These are phyloP conservation scores for Xylaria sp. DNA, from an alignment of 495 filamentous ascomycete species.

Conservation along the genomic window DNA sequence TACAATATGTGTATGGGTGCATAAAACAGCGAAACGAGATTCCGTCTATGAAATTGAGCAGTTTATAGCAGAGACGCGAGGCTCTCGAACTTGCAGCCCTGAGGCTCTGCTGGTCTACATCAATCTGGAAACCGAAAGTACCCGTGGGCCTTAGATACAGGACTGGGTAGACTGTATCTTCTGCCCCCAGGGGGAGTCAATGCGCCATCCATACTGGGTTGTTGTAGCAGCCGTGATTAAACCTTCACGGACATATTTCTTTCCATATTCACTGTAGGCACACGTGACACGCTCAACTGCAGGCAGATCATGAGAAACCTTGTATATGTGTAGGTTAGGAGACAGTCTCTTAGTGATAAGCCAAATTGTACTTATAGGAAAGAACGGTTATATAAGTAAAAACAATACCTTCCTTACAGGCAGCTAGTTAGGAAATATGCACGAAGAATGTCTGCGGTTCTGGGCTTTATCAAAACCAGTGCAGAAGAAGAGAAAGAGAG, in stretches of 20 bases:
- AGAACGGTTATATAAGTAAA: background rate
- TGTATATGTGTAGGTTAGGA: background rate
- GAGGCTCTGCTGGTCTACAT: background rate
- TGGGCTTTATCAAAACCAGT: background rate
- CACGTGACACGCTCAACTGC: background rate
- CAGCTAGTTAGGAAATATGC: background rate
- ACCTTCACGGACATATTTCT: background rate
- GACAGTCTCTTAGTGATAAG: background rate
- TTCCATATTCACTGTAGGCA: background rate
- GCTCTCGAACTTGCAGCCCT: background rate
- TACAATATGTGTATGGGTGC: background rate
- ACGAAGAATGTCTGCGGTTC: background rate
- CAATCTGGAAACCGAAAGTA: background rate
- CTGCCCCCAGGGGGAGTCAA: background rate
- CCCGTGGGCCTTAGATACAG: background rate
- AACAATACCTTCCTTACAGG: no score
- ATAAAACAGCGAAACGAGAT: background rate
- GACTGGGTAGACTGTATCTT: background rate
- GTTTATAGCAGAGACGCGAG: background rate
- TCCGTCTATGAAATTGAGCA: background rate
- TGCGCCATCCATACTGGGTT: background rate
- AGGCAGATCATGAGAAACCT: constrained; percentile 1
- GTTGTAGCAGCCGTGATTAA: background rate
- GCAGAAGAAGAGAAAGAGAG: background rate
- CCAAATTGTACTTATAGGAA: background rate